These are phyloP conservation scores for Meyerozyma athensensis DNA, from an alignment of 1,139 yeast species.

Conservation along the genomic window DNA sequence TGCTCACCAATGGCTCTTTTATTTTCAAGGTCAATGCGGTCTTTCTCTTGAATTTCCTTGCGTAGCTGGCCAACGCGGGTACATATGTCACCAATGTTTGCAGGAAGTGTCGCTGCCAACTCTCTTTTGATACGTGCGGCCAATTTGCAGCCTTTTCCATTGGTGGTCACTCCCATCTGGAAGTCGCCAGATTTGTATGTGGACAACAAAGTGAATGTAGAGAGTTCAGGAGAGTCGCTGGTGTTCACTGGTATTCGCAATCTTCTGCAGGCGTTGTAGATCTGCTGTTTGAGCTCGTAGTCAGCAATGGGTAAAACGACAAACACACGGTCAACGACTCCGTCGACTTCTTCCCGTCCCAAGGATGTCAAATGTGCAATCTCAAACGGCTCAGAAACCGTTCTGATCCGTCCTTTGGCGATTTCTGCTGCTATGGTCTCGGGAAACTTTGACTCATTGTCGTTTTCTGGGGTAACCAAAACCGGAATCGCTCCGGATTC, in stretches of 20 bases:
- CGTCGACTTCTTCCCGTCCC: slow-evolving; percentile 63
- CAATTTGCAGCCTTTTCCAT: slow-evolving; percentile 85
- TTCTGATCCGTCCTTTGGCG: slow-evolving; percentile 19
- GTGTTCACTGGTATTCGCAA: slow-evolving; percentile 79
- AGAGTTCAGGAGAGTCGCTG: slow-evolving; percentile 64
- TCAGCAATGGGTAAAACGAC: slow-evolving; percentile 41
- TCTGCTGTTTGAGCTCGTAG: slow-evolving; percentile 25
- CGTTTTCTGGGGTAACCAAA: slow-evolving; percentile 29
- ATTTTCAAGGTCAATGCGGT: slow-evolving; percentile 26
- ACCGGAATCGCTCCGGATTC: slow-evolving; percentile 58
- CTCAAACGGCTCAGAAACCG: slow-evolving; percentile 33
- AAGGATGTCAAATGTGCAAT: slow-evolving; percentile 34
- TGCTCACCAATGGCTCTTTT: slow-evolving; percentile 43
- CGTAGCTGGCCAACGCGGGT: slow-evolving; percentile 65
- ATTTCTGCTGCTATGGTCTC: slow-evolving; percentile 16
- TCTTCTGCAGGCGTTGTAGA: slow-evolving; percentile 48
- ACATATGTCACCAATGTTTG: slow-evolving; percentile 66
- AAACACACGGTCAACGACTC: slow-evolving; percentile 71
- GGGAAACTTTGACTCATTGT: slow-evolving; percentile 18
- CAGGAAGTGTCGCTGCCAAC: slow-evolving; percentile 59
- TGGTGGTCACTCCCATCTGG: slow-evolving; percentile 80
- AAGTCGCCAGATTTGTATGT: slow-evolving; percentile 68
- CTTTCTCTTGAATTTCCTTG: slow-evolving; percentile 50
- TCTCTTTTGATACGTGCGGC: slow-evolving; percentile 81
- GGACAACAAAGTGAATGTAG: slow-evolving; percentile 75